A percentile compares a stretch with the other conserved stretches of the same genome.
These are phyloP conservation scores for Phytophthora citricola DNA, from an alignment of 352 stramenopile genomes.

Conservation along the genomic window DNA sequence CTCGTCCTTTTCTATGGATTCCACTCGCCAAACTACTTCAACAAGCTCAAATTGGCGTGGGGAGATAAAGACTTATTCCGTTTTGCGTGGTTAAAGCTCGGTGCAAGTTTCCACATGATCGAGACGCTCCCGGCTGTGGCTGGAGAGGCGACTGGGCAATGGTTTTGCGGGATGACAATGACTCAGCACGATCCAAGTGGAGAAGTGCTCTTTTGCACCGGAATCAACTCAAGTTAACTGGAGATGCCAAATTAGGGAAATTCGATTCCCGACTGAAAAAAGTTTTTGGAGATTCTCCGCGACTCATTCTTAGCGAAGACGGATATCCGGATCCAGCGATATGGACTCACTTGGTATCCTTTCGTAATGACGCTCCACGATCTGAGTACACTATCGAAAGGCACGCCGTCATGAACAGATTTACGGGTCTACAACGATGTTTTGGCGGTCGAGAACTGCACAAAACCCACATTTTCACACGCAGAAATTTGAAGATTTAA, in stretches of 20 bases:
- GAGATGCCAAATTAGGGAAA: slow-evolving; percentile 2
- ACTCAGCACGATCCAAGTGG: slow-evolving; percentile 42
- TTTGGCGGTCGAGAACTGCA: slow-evolving; percentile 45
- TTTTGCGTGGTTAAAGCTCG: slow-evolving; percentile 59
- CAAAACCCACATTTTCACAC: slow-evolving; percentile 26
- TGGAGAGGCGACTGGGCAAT: slow-evolving; percentile 28
- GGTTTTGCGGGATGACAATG: slow-evolving; percentile 66
- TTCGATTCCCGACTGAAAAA: slow-evolving; percentile 22
- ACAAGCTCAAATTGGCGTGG: slow-evolving; percentile 41
- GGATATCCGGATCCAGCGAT: slow-evolving; percentile 49
- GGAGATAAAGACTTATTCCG: slow-evolving; percentile 72
- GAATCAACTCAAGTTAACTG: slow-evolving; percentile 55
- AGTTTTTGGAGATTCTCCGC: background rate
- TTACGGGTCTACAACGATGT: slow-evolving; percentile 56
- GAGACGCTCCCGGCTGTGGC: slow-evolving; percentile 43
- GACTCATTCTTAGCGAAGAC: slow-evolving; percentile 1
- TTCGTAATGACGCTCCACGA: slow-evolving; percentile 43
- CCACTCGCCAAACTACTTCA: slow-evolving; percentile 45
- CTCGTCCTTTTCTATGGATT: slow-evolving; percentile 51
- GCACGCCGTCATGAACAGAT: slow-evolving; percentile 35
- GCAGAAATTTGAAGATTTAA: slow-evolving; percentile 14
- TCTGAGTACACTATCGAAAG: slow-evolving; percentile 57
- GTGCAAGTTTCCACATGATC: slow-evolving; percentile 62
- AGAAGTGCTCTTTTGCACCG: slow-evolving; percentile 57
- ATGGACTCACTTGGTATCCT: slow-evolving; percentile 69